Evolutionary conservation across 1,139 yeast genomes (phyloP).

Genomic region (Candida albicans): DNA sequence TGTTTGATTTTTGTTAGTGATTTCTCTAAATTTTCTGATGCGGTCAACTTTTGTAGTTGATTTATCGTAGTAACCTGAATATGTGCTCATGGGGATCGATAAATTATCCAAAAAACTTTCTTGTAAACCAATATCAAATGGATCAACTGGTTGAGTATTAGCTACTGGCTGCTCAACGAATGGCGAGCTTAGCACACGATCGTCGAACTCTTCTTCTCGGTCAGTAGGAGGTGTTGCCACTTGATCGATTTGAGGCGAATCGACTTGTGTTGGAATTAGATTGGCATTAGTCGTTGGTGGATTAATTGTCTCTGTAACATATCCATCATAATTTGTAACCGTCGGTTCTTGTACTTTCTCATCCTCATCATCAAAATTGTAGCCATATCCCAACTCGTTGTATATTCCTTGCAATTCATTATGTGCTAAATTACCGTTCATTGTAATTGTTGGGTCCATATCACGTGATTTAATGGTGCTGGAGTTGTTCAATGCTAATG

Average conservation of each 20-base stretch:
- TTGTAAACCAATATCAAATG: constrained; percentile 26
- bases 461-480: constrained; percentile 21
- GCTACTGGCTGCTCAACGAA: constrained; percentile 42
- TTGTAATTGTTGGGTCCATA: constrained; percentile 74
- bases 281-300: constrained; percentile 11
- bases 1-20: constrained; percentile 33
- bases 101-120: constrained; percentile 24
- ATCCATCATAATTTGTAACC: constrained; percentile 47
- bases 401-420: constrained; percentile 78
- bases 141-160: constrained; percentile 12
- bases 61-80: constrained; percentile 29
- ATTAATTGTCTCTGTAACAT: constrained; percentile 52
- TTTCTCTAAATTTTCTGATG: constrained; percentile 32
- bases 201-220: constrained; percentile 20
- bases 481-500: constrained; percentile 33
- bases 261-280: constrained; percentile 5
- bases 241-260: constrained; percentile 8
- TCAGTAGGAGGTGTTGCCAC: constrained; percentile 35
- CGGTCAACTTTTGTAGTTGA: constrained; percentile 14
- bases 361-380: constrained; percentile 28
- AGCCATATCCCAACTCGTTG: constrained; percentile 54
- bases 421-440: constrained; percentile 73
- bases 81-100: constrained; percentile 26
- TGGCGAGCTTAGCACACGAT: constrained; percentile 41
- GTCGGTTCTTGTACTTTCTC: constrained; percentile 30